A percentile compares a stretch with the other conserved stretches of the same genome.
Evolutionary conservation across 2,329 filamentous ascomycete genomes (phyloP).

Genomic region (Botryosphaeria agaves): DNA sequence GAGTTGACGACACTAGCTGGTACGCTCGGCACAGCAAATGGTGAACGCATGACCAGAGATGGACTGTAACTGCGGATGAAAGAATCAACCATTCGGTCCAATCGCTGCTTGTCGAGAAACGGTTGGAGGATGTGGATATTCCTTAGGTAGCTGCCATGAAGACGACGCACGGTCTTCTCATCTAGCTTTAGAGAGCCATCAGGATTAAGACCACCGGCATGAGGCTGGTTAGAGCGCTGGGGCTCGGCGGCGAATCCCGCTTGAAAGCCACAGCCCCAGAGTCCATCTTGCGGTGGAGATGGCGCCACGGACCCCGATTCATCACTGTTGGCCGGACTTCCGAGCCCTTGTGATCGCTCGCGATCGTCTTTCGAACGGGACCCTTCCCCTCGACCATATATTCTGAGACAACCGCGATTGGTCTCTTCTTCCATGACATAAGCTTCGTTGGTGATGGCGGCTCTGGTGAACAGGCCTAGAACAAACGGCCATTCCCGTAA

Average conservation of each 20-base stretch:
- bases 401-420: slow-evolving; percentile 13
- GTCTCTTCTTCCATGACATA: slow-evolving; percentile 21
- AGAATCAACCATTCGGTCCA: slow-evolving; percentile 33
- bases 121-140: slow-evolving; percentile 48
- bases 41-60: slow-evolving; percentile 10
- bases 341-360: slow-evolving; percentile 6
- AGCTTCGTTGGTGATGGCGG: slow-evolving; percentile 9
- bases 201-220: slow-evolving; percentile 31
- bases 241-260: slow-evolving; percentile 10
- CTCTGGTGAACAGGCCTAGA: slow-evolving; percentile 1
- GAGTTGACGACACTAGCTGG: too few relatives aligned
- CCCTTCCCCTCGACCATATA: slow-evolving; percentile 19
- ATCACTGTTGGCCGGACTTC: slow-evolving; percentile 4
- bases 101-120: slow-evolving; percentile 36
- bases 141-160: slow-evolving; percentile 37
- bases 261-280: slow-evolving; percentile 32
- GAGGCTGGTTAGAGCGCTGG: slow-evolving; percentile 14
- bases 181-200: slow-evolving; percentile 38
- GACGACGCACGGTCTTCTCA: slow-evolving; percentile 27
- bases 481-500: slow-evolving; percentile 50
- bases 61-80: slow-evolving; percentile 30
- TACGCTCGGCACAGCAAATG: slow-evolving; percentile 8
- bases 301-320: slow-evolving; percentile 8
- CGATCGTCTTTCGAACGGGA: slow-evolving; percentile 21
- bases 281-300: slow-evolving; percentile 25